Base-by-base conservation (phyloP, 768 basidiomycete species). In the Russula foetens region DNA sequence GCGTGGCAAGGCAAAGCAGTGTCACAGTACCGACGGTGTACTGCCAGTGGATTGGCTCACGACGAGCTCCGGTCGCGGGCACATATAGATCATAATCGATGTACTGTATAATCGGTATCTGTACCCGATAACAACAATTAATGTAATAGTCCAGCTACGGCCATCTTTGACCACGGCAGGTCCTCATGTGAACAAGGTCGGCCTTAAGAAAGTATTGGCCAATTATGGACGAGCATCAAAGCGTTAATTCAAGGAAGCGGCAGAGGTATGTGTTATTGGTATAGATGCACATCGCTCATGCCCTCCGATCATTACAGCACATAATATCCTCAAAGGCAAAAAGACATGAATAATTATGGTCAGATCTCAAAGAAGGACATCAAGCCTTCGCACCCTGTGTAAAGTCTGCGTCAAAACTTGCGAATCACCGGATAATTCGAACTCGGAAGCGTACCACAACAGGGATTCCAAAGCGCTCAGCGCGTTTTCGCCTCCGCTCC, bases 401-500 rank as follows among this genome's bases (percentile, higher is more conserved):
- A 26, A 47, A 45, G 21, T 38, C 17, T 33, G 23, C 17, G 12
- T 61, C n/a, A 61, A 56, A 12, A 52, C 17, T 26, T n/a, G 35
- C 19, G 8, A 52, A 31, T 41, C 6, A 35, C 38, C 24, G 21
- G 14, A 39, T 14, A 21, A 29, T 31, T 52, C n/a, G n/a, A n/a
- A 45, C 12, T 31, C 33, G 15, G 38, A 17, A 28, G 24, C 60
- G n/a, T 50, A 62, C 59, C 49, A 43, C 54, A 28, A 29, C 45
- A 41, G 60, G 19, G 2, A 35, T 38, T 19, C 65, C 65, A n/a
- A 66, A 66, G 14, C 63, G 63, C 48, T 66, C 59, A 7, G 63
- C 63, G 7, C 65, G 65, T 44, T 66, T 66, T 51, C 56, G 54
- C 45, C 65, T 43, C 17, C 59, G 59, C 35, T 65, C 65, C 26